Evolutionary conservation across 805 yeast species (phyloP).

Genomic region (Hermanozyma aechmeae): DNA sequence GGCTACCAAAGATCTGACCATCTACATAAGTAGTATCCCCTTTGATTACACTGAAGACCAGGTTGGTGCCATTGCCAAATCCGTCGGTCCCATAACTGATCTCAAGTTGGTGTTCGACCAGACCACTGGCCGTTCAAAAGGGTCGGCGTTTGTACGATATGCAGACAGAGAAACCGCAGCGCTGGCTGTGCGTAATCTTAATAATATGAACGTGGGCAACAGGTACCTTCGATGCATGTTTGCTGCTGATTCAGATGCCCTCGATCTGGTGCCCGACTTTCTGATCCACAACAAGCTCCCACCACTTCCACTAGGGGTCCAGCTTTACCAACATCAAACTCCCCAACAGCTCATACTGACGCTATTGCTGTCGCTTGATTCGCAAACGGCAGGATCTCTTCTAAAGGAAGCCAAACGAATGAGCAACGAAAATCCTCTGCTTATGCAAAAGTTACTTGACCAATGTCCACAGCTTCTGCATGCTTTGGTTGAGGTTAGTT

Average conservation of each 20-base stretch:
- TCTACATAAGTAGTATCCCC: conserved; percentile 82
- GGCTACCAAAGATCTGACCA: too few species aligned
- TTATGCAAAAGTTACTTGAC: conserved; percentile 50
- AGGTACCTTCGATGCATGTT: conserved; percentile 69
- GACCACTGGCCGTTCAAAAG: conserved; percentile 83
- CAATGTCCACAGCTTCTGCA: conserved; percentile 76
- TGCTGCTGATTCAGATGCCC: conserved; percentile 24
- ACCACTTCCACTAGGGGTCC: conserved; percentile 32
- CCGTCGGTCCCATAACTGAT: conserved; percentile 81
- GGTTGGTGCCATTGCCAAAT: conserved; percentile 71
- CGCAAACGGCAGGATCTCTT: conserved; percentile 23
- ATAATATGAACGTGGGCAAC: conserved; percentile 66
- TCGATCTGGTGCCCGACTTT: conserved; percentile 7
- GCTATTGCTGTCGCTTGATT: conserved; percentile 39
- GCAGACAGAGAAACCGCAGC: conserved; percentile 79
- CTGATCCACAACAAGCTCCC: conserved; percentile 22
- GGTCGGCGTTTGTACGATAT: conserved; percentile 82
- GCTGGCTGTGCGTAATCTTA: conserved; percentile 82
- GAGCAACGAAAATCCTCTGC: conserved; percentile 38
- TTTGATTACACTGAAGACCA: conserved; percentile 93
- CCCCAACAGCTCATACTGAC: conserved; percentile 23
- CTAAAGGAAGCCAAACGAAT: conserved; percentile 8
- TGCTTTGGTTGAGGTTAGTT: conserved; percentile 68
- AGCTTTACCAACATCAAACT: conserved; percentile 29
- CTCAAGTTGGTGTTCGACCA: conserved; percentile 77